Evolutionary conservation across 495 filamentous ascomycete species (phyloP).

Genomic region (Talaromyces wortmannii): DNA sequence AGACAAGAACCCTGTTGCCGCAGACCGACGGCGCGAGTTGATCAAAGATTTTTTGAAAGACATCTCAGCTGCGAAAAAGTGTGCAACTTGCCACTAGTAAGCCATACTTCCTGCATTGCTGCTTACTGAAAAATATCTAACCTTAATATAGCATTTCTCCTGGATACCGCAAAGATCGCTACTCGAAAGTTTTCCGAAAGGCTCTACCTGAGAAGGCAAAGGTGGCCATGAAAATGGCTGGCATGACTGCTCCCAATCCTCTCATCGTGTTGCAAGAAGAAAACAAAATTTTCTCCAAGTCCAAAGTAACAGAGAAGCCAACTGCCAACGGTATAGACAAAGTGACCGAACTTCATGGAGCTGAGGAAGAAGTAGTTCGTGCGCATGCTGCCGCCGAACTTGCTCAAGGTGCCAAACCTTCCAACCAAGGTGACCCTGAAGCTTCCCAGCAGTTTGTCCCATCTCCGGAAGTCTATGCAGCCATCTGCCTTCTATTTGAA

Average conservation of each 20-base stretch:
- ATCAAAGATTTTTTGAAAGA: slow-evolving; percentile 74
- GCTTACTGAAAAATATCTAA: slow-evolving; percentile 9
- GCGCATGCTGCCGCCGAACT: slow-evolving; percentile 41
- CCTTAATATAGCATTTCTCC: slow-evolving; percentile 55
- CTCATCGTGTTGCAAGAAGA: slow-evolving; percentile 38
- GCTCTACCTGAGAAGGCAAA: slow-evolving; percentile 62
- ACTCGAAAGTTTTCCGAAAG: slow-evolving; percentile 89
- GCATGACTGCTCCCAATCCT: slow-evolving; percentile 61
- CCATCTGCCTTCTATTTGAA: slow-evolving; percentile 73
- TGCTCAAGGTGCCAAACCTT: not conserved
- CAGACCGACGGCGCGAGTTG: slow-evolving; percentile 63
- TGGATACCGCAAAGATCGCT: slow-evolving; percentile 75
- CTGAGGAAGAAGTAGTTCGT: slow-evolving; percentile 65
- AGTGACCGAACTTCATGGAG: slow-evolving; percentile 34
- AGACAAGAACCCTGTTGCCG: slow-evolving; percentile 74
- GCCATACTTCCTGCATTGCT: slow-evolving; percentile 9
- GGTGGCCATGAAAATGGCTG: slow-evolving; percentile 63
- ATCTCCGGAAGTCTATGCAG: slow-evolving; percentile 66
- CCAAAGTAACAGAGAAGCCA: slow-evolving; percentile 16
- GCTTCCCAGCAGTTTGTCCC: slow-evolving; percentile 60
- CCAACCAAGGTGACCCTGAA: slow-evolving; percentile 10
- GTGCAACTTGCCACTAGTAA: slow-evolving; percentile 66
- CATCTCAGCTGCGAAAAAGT: slow-evolving; percentile 58
- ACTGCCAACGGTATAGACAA: slow-evolving; percentile 13
- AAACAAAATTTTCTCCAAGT: slow-evolving; percentile 23